These are phyloP conservation scores for Metarhizium album DNA, from an alignment of 2,329 filamentous ascomycete species.

Conservation along the genomic window DNA sequence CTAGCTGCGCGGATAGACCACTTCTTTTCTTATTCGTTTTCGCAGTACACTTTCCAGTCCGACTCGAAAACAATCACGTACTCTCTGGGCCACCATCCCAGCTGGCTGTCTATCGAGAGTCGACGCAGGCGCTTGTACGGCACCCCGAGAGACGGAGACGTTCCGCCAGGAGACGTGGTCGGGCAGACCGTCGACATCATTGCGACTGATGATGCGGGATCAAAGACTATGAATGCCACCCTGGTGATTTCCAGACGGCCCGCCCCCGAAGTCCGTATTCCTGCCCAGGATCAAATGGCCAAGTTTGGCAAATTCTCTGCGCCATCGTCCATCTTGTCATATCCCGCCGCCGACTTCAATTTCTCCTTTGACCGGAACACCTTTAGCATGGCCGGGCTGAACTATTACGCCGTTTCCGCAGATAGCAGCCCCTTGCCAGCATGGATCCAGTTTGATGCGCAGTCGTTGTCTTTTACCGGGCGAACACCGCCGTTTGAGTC, in stretches of 20 bases:
- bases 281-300: conserved; percentile 47
- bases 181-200: conserved; percentile 53
- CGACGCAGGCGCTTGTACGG: conserved; percentile 56
- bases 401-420: conserved; percentile 67
- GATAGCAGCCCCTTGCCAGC: conserved; percentile 77
- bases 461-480: conserved; percentile 57
- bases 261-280: conserved; percentile 42
- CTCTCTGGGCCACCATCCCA: conserved; percentile 51
- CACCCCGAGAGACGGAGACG: conserved; percentile 47
- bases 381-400: conserved; percentile 49
- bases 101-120: conserved; percentile 66
- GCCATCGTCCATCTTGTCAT: conserved; percentile 46
- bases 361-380: conserved; percentile 46
- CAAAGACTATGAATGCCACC: conserved; percentile 53
- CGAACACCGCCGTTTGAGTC: conserved; percentile 55
- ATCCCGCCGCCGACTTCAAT: conserved; percentile 41
- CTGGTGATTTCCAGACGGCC: conserved; percentile 55
- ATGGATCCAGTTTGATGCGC: conserved; percentile 67
- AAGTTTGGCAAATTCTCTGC: conserved; percentile 48
- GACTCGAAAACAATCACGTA: conserved; percentile 55
- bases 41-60: conserved; percentile 62
- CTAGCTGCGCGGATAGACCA: conserved; percentile 61
- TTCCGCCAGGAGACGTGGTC: conserved; percentile 40
- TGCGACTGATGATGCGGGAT: conserved; percentile 57
- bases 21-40: conserved; percentile 62